Evolutionary conservation across 768 basidiomycete genomes (phyloP).

Genomic region (Rickenella mellea): DNA sequence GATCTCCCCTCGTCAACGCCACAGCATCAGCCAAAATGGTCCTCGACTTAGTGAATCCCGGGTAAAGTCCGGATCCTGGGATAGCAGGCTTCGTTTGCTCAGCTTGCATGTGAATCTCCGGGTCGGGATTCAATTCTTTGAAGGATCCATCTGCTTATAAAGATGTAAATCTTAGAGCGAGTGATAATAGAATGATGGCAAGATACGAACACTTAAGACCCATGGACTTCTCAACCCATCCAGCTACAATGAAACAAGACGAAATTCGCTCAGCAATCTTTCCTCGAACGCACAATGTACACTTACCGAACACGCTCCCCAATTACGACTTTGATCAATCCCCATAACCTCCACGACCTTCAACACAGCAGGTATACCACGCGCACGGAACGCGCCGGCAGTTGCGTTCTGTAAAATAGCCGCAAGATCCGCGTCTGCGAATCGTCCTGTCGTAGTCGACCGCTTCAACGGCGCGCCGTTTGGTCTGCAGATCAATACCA

Average conservation of each 20-base stretch:
- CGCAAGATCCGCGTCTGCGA: slow-evolving; percentile 56
- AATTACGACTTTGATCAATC: slow-evolving; percentile 55
- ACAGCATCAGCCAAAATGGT: slow-evolving; percentile 78
- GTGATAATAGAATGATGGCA: neutral
- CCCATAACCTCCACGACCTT: slow-evolving; percentile 61
- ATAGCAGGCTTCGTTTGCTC: slow-evolving; percentile 59
- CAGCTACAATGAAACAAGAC: slow-evolving; percentile 27
- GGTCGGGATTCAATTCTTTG: slow-evolving; percentile 26
- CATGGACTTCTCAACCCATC: slow-evolving; percentile 43
- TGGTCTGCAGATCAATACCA: too few species aligned
- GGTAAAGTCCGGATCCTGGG: slow-evolving; percentile 69
- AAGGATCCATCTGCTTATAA: slow-evolving; percentile 14
- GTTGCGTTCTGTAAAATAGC: slow-evolving; percentile 54
- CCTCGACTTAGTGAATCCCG: slow-evolving; percentile 75
- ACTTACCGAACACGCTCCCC: slow-evolving; percentile 66
- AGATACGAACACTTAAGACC: slow-evolving; percentile 13
- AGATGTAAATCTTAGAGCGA: neutral
- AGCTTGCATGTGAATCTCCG: slow-evolving; percentile 67
- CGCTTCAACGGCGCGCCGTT: too few species aligned
- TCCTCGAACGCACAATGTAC: slow-evolving; percentile 21
- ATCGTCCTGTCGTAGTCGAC: slow-evolving; percentile 34
- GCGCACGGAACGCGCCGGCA: slow-evolving; percentile 58
- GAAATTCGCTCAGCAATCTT: neutral
- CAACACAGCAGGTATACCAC: slow-evolving; percentile 58
- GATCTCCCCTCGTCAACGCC: slow-evolving; percentile 66